phyloP scores from a whole-genome alignment of 768 basidiomycete genomes.

The Mycena indigotica region DNA sequence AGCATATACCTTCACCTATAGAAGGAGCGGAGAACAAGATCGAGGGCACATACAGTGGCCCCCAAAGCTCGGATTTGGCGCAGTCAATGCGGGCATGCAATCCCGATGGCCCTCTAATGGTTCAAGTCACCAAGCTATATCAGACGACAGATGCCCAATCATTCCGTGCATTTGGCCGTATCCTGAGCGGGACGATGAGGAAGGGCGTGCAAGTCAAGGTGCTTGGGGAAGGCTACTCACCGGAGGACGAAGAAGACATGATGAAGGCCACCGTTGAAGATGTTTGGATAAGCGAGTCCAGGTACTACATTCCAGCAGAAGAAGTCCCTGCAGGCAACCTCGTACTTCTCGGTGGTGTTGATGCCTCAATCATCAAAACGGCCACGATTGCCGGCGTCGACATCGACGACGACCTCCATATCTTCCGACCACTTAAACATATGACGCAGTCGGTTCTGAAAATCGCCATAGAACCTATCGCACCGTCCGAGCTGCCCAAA shows the following conservation, averaged over 20 bases:
- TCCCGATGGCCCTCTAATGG: slow-evolving; percentile 84
- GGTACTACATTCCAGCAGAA: slow-evolving; percentile 91
- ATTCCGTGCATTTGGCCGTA: slow-evolving; percentile 94
- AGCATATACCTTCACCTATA: slow-evolving; percentile 85
- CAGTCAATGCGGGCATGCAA: slow-evolving; percentile 81
- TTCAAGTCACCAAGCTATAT: slow-evolving; percentile 92
- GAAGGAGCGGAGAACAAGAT: slow-evolving; percentile 64
- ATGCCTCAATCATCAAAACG: slow-evolving; percentile 92
- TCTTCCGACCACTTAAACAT: slow-evolving; percentile 95
- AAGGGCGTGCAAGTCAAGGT: slow-evolving; percentile 89
- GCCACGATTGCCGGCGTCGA: slow-evolving; percentile 80
- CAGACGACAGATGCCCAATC: slow-evolving; percentile 96
- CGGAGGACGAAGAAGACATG: slow-evolving; percentile 99
- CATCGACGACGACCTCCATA: slow-evolving; percentile 85
- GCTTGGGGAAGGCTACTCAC: slow-evolving; percentile 96
- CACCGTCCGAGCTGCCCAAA: slow-evolving; percentile 96
- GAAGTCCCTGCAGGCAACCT: slow-evolving; percentile 91
- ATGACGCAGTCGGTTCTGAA: slow-evolving; percentile 97
- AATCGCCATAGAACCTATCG: slow-evolving; percentile 97
- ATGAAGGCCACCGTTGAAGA: slow-evolving; percentile 80
- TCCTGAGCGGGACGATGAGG: slow-evolving; percentile 87
- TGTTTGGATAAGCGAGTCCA: slow-evolving; percentile 87
- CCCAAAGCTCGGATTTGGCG: slow-evolving; percentile 79
- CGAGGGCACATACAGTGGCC: slow-evolving; percentile 85
- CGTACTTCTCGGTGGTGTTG: slow-evolving; percentile 89